Evolutionary conservation across 2,329 filamentous ascomycete species (phyloP).

Genomic region (Zelopaecilomyces penicillatus): DNA sequence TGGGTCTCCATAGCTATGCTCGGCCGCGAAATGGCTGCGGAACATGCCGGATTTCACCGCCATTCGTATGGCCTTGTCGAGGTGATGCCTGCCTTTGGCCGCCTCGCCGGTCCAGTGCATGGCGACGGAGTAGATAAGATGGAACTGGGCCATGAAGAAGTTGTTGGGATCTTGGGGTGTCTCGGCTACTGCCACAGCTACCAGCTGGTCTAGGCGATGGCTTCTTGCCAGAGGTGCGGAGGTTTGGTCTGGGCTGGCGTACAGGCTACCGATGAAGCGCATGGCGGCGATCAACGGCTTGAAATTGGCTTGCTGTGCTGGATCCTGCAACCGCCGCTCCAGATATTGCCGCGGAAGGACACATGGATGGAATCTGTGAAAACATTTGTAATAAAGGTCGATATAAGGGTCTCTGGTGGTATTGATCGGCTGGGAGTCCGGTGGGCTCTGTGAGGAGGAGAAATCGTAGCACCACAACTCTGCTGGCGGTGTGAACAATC

Average conservation of each 20-base stretch:
- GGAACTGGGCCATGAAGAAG: constrained; percentile 27
- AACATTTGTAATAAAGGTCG: constrained; percentile 27
- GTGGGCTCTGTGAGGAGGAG: not conserved
- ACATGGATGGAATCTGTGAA: constrained; percentile 25
- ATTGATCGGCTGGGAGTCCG: constrained; percentile 2
- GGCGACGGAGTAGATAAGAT: constrained; percentile 28
- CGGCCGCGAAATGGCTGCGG: constrained; percentile 41
- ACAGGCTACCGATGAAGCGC: constrained; percentile 27
- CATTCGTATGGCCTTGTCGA: constrained; percentile 44
- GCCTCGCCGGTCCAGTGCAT: constrained; percentile 25
- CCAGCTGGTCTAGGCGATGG: constrained; percentile 4
- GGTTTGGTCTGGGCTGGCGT: constrained; percentile 13
- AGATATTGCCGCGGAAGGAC: constrained; percentile 16
- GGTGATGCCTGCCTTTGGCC: constrained; percentile 16
- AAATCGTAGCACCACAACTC: constrained; percentile 1
- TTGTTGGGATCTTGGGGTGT: not conserved
- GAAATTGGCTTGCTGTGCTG: constrained; percentile 7
- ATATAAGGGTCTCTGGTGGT: constrained; percentile 17
- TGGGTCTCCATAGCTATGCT: constrained; percentile 38
- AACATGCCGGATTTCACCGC: constrained; percentile 55
- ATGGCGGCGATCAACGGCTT: constrained; percentile 18
- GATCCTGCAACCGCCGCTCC: constrained; percentile 4
- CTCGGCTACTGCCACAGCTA: constrained; percentile 4
- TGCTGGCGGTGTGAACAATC: constrained; percentile 4
- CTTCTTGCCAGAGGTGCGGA: not conserved